Evolutionary conservation across 2,329 filamentous ascomycete species (phyloP).

Genomic region (Claviceps fusiformis): DNA sequence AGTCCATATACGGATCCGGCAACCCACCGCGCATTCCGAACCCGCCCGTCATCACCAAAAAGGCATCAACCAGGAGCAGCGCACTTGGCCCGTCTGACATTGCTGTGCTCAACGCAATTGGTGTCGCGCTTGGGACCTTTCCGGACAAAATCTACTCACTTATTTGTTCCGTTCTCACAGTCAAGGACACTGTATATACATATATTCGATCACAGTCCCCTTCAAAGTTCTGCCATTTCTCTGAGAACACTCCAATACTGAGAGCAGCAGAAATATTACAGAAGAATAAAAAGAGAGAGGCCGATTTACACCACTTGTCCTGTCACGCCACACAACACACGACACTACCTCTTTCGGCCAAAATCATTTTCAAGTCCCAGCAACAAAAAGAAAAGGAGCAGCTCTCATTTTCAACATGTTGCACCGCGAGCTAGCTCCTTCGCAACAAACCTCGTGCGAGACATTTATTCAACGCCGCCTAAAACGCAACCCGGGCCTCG

Average conservation of each 20-base stretch:
- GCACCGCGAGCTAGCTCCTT: constrained; percentile 18
- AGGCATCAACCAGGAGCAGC: neutral
- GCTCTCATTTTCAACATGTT: constrained; percentile 11
- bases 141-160: neutral
- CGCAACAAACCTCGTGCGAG: constrained; percentile 16
- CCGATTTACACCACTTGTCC: too few species aligned
- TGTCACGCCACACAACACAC: too few species aligned
- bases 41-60: neutral
- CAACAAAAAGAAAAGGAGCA: neutral
- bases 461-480: constrained; percentile 19
- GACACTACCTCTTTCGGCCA: neutral
- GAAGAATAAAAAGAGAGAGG: too few species aligned
- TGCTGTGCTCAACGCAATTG: constrained; percentile 1
- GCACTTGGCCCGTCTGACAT: neutral
- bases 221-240: neutral
- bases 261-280: too few species aligned
- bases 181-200: neutral
- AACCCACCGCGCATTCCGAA: constrained; percentile 4
- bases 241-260: neutral
- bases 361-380: neutral
- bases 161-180: neutral
- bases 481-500: constrained; percentile 36
- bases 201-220: constrained; percentile 1
- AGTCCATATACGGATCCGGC: constrained; percentile 5
- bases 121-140: neutral